phyloP scores from a whole-genome alignment of 768 basidiomycete genomes.

The Termitomyces bulborhizus region DNA sequence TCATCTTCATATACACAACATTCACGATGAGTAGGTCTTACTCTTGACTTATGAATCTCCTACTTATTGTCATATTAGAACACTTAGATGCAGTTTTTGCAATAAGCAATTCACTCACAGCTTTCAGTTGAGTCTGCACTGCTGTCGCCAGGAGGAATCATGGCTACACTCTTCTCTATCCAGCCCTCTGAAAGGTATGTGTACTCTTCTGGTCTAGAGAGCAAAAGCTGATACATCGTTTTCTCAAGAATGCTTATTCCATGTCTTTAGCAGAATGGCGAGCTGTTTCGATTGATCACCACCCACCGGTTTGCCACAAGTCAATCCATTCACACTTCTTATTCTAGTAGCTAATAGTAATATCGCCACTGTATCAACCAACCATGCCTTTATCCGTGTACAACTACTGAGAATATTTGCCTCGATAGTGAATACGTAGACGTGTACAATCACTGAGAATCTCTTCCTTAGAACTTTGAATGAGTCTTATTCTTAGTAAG shows the following conservation, averaged over 20 bases:
- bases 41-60: neutral
- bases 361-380: too few species aligned
- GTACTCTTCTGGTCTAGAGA: neutral
- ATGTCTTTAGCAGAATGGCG: neutral
- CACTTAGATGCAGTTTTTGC: neutral
- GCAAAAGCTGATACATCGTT: neutral
- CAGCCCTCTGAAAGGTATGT: neutral
- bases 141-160: neutral
- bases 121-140: neutral
- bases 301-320: neutral
- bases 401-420: neutral
- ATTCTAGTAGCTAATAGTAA: neutral
- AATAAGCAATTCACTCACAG: neutral
- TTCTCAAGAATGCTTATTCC: constrained; percentile 7
- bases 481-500: neutral
- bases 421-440: too few species aligned
- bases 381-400: neutral
- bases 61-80: neutral
- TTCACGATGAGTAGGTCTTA: constrained; percentile 33
- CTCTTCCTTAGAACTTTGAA: neutral
- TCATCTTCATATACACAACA: constrained; percentile 53
- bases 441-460: neutral
- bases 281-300: neutral
- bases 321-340: neutral
- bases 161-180: neutral